These are phyloP conservation scores for Pyrenophora graminea DNA, from an alignment of 2,329 filamentous ascomycete species.

Conservation along the genomic window DNA sequence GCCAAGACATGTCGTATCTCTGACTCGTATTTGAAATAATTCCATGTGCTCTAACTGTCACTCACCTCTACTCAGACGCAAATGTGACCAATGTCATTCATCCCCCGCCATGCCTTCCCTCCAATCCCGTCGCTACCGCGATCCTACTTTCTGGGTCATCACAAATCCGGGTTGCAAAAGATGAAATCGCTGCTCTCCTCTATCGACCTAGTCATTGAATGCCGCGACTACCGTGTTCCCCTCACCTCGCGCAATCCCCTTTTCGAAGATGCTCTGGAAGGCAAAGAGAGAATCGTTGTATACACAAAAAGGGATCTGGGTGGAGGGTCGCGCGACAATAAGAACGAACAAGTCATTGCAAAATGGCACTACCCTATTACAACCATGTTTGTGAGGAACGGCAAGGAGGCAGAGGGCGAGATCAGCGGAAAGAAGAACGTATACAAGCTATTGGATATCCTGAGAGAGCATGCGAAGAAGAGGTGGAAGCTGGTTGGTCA, in stretches of 20 bases:
- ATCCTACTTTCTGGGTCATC: slow-evolving; percentile 94
- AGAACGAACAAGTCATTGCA: slow-evolving; percentile 56
- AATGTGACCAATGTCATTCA: slow-evolving; percentile 53
- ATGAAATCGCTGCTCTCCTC: slow-evolving; percentile 81
- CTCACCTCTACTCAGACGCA: neutral
- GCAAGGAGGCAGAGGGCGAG: slow-evolving; percentile 34
- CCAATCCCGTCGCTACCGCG: slow-evolving; percentile 75
- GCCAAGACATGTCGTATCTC: neutral
- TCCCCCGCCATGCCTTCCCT: slow-evolving; percentile 74
- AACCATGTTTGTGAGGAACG: slow-evolving; percentile 58
- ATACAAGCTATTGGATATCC: slow-evolving; percentile 52
- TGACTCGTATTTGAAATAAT: slow-evolving; percentile 14
- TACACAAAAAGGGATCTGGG: slow-evolving; percentile 81
- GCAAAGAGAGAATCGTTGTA: slow-evolving; percentile 76
- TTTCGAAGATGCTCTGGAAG: slow-evolving; percentile 77
- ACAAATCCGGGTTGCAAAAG: slow-evolving; percentile 76
- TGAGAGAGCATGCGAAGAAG: slow-evolving; percentile 56
- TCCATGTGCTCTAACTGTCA: neutral
- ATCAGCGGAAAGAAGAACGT: slow-evolving; percentile 27
- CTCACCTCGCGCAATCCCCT: slow-evolving; percentile 87
- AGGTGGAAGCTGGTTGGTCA: slow-evolving; percentile 74
- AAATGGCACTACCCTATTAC: slow-evolving; percentile 59
- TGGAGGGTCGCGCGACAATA: slow-evolving; percentile 30
- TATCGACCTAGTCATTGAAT: slow-evolving; percentile 90
- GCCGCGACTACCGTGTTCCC: slow-evolving; percentile 89